Evolutionary conservation across 1,139 yeast species (phyloP), one percentile per base, ranked within the genome.

Genomic region (Suhomyces guaymorum): DNA sequence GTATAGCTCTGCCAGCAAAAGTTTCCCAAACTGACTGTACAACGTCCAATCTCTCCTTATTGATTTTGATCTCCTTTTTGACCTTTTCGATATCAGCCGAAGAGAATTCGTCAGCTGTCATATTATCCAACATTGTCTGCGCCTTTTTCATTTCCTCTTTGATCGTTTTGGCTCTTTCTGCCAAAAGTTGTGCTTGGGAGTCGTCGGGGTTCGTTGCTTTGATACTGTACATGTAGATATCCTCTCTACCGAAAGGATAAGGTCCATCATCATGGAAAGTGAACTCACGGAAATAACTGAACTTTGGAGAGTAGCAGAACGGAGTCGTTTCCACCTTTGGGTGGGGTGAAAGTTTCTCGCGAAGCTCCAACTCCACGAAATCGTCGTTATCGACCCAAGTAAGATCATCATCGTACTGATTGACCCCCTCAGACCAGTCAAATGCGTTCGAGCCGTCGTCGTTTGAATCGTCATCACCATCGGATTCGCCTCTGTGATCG

Each of bases 321-420:
- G 95, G 94, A 13, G 69, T 50, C 0, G 86, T 73, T 12, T 63
- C 62, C 30, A 90, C 72, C 28, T 67, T 61, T 0, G 95, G 92
- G 28, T 70, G 60, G 2, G 74, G 66, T 4, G 75, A 64, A 2
- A 59, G 65, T 15, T 66, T 57, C 42, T 72, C 66, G n/a, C 62
- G 62, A 46, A 71, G 67, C 51, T 78, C 87, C 28, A 90, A 62
- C 51, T 92, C 97, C 11, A 77, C 68, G 49, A 80, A 92, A 59
- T 92, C 98, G 40, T 85, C 79, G 19, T 75, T 61, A 53, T 92
- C 97, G 33, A 80, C 65, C 97, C 97, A 92, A 0, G 78, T 56
- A 36, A 64, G 55, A 45, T 82, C 87, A 33, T 59, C 60, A 19
- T 70, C 78, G 20, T 60, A 57, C 7, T 64, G 59, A 23, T 65